Conservation (phyloP, 176 grass and related monocot genomes). For the Ananas comosus region DNA sequence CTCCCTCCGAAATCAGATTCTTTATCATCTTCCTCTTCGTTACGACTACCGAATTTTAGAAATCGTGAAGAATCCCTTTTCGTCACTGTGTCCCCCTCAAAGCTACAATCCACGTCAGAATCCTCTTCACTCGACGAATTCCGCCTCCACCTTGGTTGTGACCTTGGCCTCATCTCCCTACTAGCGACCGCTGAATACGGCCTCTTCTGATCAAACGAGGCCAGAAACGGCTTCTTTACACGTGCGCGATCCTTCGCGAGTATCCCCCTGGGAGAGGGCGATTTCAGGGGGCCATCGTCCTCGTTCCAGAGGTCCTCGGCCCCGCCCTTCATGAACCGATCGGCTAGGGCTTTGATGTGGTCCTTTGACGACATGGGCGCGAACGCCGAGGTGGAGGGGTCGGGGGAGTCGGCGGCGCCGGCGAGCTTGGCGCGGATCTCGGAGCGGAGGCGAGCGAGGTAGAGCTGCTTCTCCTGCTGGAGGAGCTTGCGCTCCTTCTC, state of each 20-base stretch:
- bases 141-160: conserved; percentile 29
- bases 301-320: conserved; percentile 93
- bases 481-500: conserved; percentile 62
- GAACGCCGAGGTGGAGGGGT: not conserved
- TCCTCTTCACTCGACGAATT: conserved; percentile 39
- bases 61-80: conserved; percentile 24
- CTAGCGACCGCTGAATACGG: conserved; percentile 11
- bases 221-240: conserved; percentile 6
- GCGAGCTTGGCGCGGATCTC: conserved; percentile 48
- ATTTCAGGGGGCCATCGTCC: conserved; percentile 58
- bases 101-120: no score
- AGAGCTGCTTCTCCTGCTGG: conserved; percentile 75
- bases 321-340: conserved; percentile 54
- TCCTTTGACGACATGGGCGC: conserved; percentile 42
- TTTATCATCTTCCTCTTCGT: conserved; percentile 25
- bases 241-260: no score
- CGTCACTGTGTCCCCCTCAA: not conserved
- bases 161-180: conserved; percentile 9
- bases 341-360: conserved; percentile 54
- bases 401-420: conserved; percentile 8
- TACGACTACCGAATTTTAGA: conserved; percentile 23
- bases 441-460: conserved; percentile 62
- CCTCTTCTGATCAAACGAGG: conserved; percentile 26
- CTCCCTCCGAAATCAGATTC: conserved; percentile 12
- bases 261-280: not conserved